These are phyloP conservation scores for Pachyrhizus erosus DNA, from an alignment of 306 rosid species.

Conservation along the genomic window DNA sequence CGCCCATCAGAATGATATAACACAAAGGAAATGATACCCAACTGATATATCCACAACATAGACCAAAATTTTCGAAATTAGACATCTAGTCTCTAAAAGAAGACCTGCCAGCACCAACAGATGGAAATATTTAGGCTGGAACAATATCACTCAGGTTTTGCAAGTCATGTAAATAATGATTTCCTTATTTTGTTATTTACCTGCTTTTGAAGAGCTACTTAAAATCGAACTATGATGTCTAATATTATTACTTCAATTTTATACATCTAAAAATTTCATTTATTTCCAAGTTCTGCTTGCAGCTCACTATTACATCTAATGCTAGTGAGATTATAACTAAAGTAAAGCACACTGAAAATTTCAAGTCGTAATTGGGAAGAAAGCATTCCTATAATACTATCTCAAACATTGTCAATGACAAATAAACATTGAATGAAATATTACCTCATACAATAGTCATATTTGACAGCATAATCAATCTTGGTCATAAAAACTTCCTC, in stretches of 20 bases:
- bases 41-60: neutral
- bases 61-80: neutral
- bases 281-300: neutral
- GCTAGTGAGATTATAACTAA: too few relatives aligned
- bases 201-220: neutral
- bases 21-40: neutral
- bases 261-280: neutral
- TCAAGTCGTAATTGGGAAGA: too few relatives aligned
- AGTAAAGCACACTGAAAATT: too few relatives aligned
- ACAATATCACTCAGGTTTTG: neutral
- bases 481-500: conserved; percentile 88
- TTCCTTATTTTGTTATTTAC: neutral
- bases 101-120: neutral
- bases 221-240: neutral
- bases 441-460: conserved; percentile 88
- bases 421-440: conserved; percentile 21
- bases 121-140: neutral
- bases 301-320: conserved; percentile 8
- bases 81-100: neutral
- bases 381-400: too few relatives aligned
- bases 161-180: neutral
- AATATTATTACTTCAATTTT: neutral
- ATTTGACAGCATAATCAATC: conserved; percentile 78
- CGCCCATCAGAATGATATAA: neutral
- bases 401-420: conserved; percentile 29